phyloP scores from a whole-genome alignment of 306 rosid genomes.

The Bauhinia variegata region DNA sequence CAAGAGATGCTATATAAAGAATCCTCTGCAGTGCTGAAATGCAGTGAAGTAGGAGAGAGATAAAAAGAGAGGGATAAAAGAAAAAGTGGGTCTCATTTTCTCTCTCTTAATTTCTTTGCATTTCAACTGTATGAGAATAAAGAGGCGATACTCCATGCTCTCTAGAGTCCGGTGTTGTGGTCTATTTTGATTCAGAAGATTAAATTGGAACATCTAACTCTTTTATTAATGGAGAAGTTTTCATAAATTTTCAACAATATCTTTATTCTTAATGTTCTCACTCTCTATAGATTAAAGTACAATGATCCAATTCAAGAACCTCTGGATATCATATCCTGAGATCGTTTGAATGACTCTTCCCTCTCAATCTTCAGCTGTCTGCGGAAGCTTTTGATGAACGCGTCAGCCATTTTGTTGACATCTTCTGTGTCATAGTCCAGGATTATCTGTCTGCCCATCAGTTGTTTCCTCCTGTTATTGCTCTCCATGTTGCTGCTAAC shows the following conservation, averaged over 20 bases:
- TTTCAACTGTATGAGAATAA: conserved; percentile 7
- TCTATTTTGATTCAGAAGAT: too few relatives aligned
- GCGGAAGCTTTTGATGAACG: conserved; percentile 64
- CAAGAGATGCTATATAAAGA: conserved; percentile 40
- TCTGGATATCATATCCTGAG: conserved; percentile 45
- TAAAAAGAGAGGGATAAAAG: too few relatives aligned
- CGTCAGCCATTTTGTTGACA: conserved; percentile 55
- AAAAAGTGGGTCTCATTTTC: too few relatives aligned
- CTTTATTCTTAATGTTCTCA: neutral
- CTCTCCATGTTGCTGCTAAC: conserved; percentile 25
- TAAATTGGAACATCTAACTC: too few relatives aligned
- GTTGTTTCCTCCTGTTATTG: conserved; percentile 35
- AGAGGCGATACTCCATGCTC: neutral
- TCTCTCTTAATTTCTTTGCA: conserved; percentile 2
- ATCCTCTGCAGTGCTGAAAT: conserved; percentile 34
- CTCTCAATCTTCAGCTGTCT: conserved; percentile 59
- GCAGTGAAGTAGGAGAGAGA: too few relatives aligned
- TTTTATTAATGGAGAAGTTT: neutral
- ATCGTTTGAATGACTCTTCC: conserved; percentile 51
- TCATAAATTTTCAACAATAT: conserved; percentile 10
- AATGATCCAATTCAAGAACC: conserved; percentile 40
- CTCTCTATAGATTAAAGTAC: neutral
- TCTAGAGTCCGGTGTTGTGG: neutral
- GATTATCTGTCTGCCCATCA: neutral
- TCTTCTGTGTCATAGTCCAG: conserved; percentile 41